Conservation (phyloP, 23 red algal species). For the Gracilaria domingensis region DNA sequence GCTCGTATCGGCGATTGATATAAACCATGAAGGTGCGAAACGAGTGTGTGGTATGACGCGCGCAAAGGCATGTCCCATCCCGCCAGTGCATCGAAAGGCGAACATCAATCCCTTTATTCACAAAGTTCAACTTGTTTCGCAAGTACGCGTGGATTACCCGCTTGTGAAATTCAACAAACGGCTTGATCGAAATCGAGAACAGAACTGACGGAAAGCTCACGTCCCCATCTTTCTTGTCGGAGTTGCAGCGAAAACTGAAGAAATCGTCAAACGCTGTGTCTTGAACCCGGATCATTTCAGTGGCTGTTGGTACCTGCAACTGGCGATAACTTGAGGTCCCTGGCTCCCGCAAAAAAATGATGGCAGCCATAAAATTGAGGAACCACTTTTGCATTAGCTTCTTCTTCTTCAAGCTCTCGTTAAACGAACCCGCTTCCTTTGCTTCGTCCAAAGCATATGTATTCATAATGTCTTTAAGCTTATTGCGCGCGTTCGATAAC, state of each 20-base stretch:
- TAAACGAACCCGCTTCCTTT: neutral
- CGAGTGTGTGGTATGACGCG: neutral
- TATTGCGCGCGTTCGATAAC: too few relatives aligned
- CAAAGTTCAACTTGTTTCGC: too few relatives aligned
- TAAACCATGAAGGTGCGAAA: neutral
- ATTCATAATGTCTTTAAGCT: neutral
- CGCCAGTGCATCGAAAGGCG: too few relatives aligned
- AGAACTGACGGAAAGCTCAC: neutral
- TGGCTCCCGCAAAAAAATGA: neutral
- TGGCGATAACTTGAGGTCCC: neutral
- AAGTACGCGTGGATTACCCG: neutral
- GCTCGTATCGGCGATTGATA: neutral
- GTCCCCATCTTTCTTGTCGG: neutral
- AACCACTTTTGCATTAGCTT: neutral
- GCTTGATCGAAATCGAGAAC: neutral
- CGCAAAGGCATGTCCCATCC: too few relatives aligned
- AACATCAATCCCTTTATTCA: too few relatives aligned
- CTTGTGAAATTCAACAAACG: neutral
- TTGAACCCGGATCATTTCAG: neutral
- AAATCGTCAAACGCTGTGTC: neutral
- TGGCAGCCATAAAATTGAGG: neutral
- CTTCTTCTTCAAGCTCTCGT: neutral
- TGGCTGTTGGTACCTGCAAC: neutral
- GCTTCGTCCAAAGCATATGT: neutral
- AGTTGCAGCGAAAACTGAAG: neutral